These are phyloP conservation scores for Penicillium sp. DNA, from an alignment of 2,329 filamentous ascomycete genomes.

Conservation along the genomic window DNA sequence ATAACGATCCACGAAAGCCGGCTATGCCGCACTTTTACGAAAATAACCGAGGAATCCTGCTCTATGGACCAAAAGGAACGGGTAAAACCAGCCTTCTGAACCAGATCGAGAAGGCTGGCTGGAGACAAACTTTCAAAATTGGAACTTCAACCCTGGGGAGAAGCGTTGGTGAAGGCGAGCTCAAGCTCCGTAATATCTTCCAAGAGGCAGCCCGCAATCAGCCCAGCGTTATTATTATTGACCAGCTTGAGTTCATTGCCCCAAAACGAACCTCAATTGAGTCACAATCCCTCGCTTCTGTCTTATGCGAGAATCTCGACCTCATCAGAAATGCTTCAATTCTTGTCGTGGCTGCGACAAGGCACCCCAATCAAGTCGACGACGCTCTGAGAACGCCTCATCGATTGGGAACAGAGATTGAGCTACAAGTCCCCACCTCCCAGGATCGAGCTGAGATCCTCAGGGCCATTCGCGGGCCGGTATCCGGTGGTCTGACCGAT, in stretches of 20 bases:
- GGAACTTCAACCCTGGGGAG: slow-evolving; percentile 36
- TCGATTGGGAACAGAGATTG: slow-evolving; percentile 68
- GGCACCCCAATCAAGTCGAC: slow-evolving; percentile 73
- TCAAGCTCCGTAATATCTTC: slow-evolving; percentile 68
- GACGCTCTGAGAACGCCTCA: slow-evolving; percentile 64
- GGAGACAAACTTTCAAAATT: slow-evolving; percentile 66
- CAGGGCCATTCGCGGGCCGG: slow-evolving; percentile 54
- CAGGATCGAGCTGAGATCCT: slow-evolving; percentile 73
- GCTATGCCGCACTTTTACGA: slow-evolving; percentile 45
- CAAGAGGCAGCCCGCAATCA: slow-evolving; percentile 67
- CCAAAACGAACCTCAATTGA: slow-evolving; percentile 57
- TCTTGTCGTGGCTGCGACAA: slow-evolving; percentile 73
- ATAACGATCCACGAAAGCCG: slow-evolving; percentile 30
- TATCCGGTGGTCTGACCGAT: slow-evolving; percentile 53
- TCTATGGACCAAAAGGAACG: slow-evolving; percentile 81
- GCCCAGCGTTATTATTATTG: slow-evolving; percentile 78
- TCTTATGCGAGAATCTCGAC: slow-evolving; percentile 45
- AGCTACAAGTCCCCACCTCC: slow-evolving; percentile 75
- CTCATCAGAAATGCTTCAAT: slow-evolving; percentile 55
- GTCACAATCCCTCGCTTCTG: slow-evolving; percentile 37
- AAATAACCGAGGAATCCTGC: slow-evolving; percentile 62
- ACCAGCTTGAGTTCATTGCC: slow-evolving; percentile 72
- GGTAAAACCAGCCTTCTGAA: slow-evolving; percentile 78
- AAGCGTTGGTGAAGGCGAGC: slow-evolving; percentile 47
- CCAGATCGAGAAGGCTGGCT: slow-evolving; percentile 66